Conservation (phyloP, 2,329 filamentous ascomycete species). For the Ciborinia camelliae region DNA sequence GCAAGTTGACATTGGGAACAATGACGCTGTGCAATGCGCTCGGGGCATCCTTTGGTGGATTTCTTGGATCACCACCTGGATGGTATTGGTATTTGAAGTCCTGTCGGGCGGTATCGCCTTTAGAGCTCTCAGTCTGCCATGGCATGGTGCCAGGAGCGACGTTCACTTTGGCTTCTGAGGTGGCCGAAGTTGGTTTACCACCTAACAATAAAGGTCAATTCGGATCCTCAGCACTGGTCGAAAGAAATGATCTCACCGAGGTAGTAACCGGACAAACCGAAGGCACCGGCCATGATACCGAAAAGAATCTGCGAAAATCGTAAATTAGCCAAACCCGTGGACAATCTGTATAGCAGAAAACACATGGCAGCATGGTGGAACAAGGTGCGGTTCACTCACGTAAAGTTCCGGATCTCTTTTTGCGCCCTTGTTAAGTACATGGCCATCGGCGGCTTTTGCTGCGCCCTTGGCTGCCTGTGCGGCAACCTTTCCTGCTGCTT, state of each 20-base stretch:
- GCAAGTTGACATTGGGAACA: slow-evolving; percentile 87
- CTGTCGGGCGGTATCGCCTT: slow-evolving; percentile 57
- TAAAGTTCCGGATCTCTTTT: slow-evolving; percentile 73
- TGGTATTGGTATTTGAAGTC: slow-evolving; percentile 63
- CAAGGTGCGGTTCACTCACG: slow-evolving; percentile 47
- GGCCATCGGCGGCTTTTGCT: slow-evolving; percentile 46
- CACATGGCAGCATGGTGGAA: not conserved
- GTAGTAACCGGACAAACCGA: slow-evolving; percentile 86
- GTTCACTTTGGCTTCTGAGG: slow-evolving; percentile 74
- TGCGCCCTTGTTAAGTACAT: slow-evolving; percentile 56
- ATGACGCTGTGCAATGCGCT: slow-evolving; percentile 94
- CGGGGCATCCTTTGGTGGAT: slow-evolving; percentile 80
- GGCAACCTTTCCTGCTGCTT: slow-evolving; percentile 36
- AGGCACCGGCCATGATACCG: slow-evolving; percentile 84
- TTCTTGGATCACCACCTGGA: slow-evolving; percentile 70
- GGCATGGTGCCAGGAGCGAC: slow-evolving; percentile 79
- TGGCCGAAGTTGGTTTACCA: slow-evolving; percentile 78
- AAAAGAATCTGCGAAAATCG: slow-evolving; percentile 67
- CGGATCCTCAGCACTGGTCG: slow-evolving; percentile 10
- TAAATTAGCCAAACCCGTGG: slow-evolving; percentile 14
- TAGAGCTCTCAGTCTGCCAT: slow-evolving; percentile 70
- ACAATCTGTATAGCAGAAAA: slow-evolving; percentile 7
- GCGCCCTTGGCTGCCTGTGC: slow-evolving; percentile 38
- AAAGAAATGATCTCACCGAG: slow-evolving; percentile 55
- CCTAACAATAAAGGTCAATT: slow-evolving; percentile 48